Conservation (phyloP, 2,329 filamentous ascomycete species). For the Elsinoe australis region DNA sequence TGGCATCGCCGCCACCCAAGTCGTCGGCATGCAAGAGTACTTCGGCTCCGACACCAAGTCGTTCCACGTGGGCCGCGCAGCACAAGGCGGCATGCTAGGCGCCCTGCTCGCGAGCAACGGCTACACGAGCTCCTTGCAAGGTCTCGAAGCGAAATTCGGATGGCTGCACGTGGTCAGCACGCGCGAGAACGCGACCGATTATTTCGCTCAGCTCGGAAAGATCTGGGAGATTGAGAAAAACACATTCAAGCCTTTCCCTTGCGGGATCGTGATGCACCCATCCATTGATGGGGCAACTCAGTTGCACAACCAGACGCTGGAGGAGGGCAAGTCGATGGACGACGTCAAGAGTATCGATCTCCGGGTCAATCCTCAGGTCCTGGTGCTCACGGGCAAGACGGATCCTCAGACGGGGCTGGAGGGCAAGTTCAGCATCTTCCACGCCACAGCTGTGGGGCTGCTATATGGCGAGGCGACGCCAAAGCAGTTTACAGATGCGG, state of each 20-base stretch:
- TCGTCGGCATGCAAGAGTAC: slow-evolving; percentile 47
- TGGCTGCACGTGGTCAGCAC: slow-evolving; percentile 45
- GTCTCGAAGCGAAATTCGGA: slow-evolving; percentile 46
- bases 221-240: slow-evolving; percentile 49
- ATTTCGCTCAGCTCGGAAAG: slow-evolving; percentile 32
- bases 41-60: slow-evolving; percentile 51
- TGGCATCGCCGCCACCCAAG: slow-evolving; percentile 47
- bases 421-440: slow-evolving; percentile 50
- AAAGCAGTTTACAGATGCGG: slow-evolving; percentile 43
- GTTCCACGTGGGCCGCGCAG: slow-evolving; percentile 48
- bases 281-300: slow-evolving; percentile 47
- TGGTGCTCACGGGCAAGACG: slow-evolving; percentile 47
- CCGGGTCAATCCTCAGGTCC: slow-evolving; percentile 45
- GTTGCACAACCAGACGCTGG: slow-evolving; percentile 35
- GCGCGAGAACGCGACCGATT: slow-evolving; percentile 22
- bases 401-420: slow-evolving; percentile 44
- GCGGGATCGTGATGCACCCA: slow-evolving; percentile 51
- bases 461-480: slow-evolving; percentile 47
- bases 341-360: slow-evolving; percentile 37
- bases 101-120: slow-evolving; percentile 41
- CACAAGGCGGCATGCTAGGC: slow-evolving; percentile 46
- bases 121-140: slow-evolving; percentile 42
- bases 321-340: slow-evolving; percentile 26
- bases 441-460: slow-evolving; percentile 46
- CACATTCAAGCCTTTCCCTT: slow-evolving; percentile 51